phyloP scores from a whole-genome alignment of 2,329 filamentous ascomycete genomes.

The Fusarium duplospermum region DNA sequence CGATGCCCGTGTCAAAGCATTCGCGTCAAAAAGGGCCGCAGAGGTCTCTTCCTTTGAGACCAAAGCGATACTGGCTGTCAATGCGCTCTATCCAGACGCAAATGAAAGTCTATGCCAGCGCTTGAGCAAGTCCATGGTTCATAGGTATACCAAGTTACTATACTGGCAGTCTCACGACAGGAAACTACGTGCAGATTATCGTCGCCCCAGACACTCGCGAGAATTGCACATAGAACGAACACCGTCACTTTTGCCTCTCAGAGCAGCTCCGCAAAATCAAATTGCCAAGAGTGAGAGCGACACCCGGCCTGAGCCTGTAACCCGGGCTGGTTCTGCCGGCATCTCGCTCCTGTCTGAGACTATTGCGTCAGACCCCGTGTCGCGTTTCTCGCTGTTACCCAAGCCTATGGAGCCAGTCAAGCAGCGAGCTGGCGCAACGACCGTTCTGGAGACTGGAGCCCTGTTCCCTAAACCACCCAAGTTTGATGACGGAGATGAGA shows the following conservation, averaged over 20 bases:
- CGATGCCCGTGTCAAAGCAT: neutral
- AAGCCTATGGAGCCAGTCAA: neutral
- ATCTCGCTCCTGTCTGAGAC: neutral
- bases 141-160: neutral
- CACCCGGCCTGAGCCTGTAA: neutral
- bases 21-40: neutral
- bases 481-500: neutral
- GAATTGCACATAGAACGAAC: neutral
- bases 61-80: neutral
- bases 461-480: neutral
- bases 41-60: neutral
- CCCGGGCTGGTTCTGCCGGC: neutral
- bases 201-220: neutral
- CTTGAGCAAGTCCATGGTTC: neutral
- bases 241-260: neutral
- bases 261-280: neutral
- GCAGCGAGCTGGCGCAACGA: neutral
- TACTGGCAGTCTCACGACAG: neutral
- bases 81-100: neutral
- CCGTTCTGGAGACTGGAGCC: neutral
- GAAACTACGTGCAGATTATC: neutral
- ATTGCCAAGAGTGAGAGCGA: fast-evolving
- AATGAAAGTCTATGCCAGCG: neutral
- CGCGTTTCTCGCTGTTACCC: neutral
- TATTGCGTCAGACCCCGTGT: neutral